Evolutionary conservation across 2,329 filamentous ascomycete species (phyloP), one percentile per base, ranked within the genome.

Genomic region (Sporothrix dimorphospora): DNA sequence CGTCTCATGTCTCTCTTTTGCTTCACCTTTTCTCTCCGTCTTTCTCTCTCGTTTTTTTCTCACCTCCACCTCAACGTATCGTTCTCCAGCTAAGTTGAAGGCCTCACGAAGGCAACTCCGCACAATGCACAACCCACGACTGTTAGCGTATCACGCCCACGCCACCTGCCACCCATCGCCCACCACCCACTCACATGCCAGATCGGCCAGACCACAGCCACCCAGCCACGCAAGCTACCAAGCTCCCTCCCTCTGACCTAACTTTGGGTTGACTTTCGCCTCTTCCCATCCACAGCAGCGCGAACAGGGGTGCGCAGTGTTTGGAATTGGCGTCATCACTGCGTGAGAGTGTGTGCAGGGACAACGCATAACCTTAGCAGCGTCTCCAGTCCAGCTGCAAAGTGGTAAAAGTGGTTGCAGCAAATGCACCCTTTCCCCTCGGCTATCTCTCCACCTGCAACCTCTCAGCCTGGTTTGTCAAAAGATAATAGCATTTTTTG

Each of bases 141-240:
- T 55, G 27, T 51, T 47, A 69, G 67, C 51, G 51, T 30, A 40
- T 30, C 16, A 34, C 65, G 21, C 19, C 65, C 45, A 19, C 61
- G 24, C 61, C 61, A 49, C 61, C 57, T 42, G n/a, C 57, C 19
- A 21, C 53, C 9, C 14, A 40, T 40, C 55, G 59, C 40, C n/a
- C 38, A 45, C 55, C 30, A 51, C 16, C 63, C 45, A 68, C 45
- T 53, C 65, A 34, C 65, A 68, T 14, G 59, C n/a, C n/a, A 30
- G 66, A 69, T 69, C 66, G 40, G 42, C 42, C 45, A 49, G 16
- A n/a, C 59, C 69, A 66, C 69, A 71, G 69, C 69, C 69, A 71
- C 69, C 69, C 70, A 67, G 70, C 70, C 70, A 71, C 70, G 70
- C 59, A 30, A 67, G 45, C 49, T 65, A 27, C 61, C 42, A 34